Evolutionary conservation across 768 basidiomycete genomes (phyloP).

Genomic region (Agrocybe pediades): DNA sequence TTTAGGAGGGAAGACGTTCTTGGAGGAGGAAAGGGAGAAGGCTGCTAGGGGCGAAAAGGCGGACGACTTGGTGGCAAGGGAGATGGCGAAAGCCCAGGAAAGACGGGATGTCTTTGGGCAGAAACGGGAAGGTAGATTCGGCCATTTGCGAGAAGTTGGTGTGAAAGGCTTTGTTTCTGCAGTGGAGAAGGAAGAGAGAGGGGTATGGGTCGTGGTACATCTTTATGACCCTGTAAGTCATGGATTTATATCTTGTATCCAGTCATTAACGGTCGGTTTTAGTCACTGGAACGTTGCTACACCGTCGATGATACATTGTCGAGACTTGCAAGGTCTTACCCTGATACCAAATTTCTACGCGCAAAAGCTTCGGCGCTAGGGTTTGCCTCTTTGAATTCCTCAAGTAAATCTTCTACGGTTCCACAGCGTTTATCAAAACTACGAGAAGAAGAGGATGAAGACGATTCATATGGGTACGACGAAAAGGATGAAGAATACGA

Average conservation of each 20-base stretch:
- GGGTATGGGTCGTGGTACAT: slow-evolving; percentile 84
- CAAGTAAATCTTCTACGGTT: slow-evolving; percentile 18
- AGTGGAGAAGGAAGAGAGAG: slow-evolving; percentile 69
- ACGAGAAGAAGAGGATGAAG: slow-evolving; percentile 37
- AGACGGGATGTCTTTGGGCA: slow-evolving; percentile 49
- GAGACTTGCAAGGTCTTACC: slow-evolving; percentile 67
- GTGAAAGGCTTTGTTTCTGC: slow-evolving; percentile 70
- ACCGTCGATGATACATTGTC: slow-evolving; percentile 67
- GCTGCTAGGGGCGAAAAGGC: slow-evolving; percentile 43
- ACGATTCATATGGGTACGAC: slow-evolving; percentile 49
- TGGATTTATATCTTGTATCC: neutral
- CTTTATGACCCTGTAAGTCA: slow-evolving; percentile 75
- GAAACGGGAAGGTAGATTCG: slow-evolving; percentile 59
- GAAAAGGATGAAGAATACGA: slow-evolving; percentile 39
- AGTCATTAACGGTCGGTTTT: slow-evolving; percentile 1
- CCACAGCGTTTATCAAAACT: slow-evolving; percentile 13
- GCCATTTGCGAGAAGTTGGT: slow-evolving; percentile 82
- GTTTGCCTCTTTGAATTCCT: slow-evolving; percentile 48
- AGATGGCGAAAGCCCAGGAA: slow-evolving; percentile 36
- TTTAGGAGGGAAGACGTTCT: slow-evolving; percentile 69
- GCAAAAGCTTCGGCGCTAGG: slow-evolving; percentile 76
- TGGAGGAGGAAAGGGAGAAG: slow-evolving; percentile 76
- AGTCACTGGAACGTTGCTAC: slow-evolving; percentile 81
- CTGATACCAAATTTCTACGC: slow-evolving; percentile 80
- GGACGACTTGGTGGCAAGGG: slow-evolving; percentile 46